A percentile compares a stretch with the other conserved stretches of the same genome.
Evolutionary conservation across 495 filamentous ascomycete genomes (phyloP).

Genomic region (Amphirosellinia nigrospora): DNA sequence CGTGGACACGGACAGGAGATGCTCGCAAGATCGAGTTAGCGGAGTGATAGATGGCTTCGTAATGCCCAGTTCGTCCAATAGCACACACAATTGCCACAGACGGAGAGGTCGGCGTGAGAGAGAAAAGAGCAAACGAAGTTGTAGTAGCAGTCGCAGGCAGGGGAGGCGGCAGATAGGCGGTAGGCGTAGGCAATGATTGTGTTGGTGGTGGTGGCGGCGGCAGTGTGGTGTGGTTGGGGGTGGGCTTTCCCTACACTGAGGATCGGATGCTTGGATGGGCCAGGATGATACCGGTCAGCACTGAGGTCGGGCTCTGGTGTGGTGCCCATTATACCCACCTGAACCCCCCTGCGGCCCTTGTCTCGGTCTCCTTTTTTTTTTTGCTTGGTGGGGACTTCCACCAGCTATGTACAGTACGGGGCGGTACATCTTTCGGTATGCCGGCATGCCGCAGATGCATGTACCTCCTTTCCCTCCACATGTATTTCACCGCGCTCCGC

Average conservation of each 20-base stretch:
- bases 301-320: constrained; percentile 17
- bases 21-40: constrained; percentile 6
- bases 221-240: constrained; percentile 16
- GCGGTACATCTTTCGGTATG: background rate
- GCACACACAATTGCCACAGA: background rate
- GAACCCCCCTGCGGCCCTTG: constrained; percentile 3
- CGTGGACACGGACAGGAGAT: background rate
- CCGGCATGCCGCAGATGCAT: background rate
- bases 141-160: background rate
- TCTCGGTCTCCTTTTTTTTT: constrained; percentile 28
- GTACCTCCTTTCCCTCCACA: background rate
- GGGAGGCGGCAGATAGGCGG: constrained; percentile 10
- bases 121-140: constrained; percentile 19
- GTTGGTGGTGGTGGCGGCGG: constrained; percentile 23
- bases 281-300: background rate
- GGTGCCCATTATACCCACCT: constrained; percentile 19
- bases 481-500: background rate
- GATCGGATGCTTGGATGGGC: background rate
- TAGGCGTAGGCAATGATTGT: background rate
- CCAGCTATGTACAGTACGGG: background rate
- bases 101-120: constrained; percentile 9
- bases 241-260: constrained; percentile 12
- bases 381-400: constrained; percentile 22
- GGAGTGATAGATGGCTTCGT: background rate
- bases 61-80: background rate